Evolutionary conservation across 2,329 filamentous ascomycete species (phyloP), one percentile per base, ranked within the genome.

Genomic region (Aspergillus tubingensis): DNA sequence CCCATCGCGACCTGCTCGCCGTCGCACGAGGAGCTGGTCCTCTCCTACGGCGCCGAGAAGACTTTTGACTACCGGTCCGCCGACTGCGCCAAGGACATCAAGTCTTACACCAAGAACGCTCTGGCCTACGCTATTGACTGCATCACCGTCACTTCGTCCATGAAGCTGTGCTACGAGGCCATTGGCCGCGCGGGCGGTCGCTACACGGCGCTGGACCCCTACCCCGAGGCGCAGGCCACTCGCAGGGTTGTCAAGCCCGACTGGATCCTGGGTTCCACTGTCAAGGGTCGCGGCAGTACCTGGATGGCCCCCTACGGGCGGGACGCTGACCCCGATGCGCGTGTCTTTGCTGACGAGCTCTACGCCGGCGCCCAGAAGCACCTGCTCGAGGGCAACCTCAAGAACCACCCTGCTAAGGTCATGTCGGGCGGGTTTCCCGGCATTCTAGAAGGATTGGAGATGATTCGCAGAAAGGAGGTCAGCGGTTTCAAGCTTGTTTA

Each of bases 81-180:
- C 15, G 25, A 27, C 17, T 58, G 56, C 21, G 47, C 25, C 11
- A 32, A 48, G 17, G 27, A 74, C 19, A 78, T 81, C 47, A 68
- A 71, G 6, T 64, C 57, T 0, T 73, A 75, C 67, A 82, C 81
- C 0, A 51, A 57, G 4, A 74, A 76, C 66, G 60, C 59, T 2
- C 74, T 82, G 0, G 60, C 39, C 1, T 75, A 74, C 57, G 79
- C 74, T 1, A 59, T 81, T 2, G 81, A 83, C 68, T 79, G 76
- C 67, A 70, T 83, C 52, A 65, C 76, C 1, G 67, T 73, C 11
- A 54, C 72, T 0, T 62, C 67, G 6, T 72, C 75, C 0, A 77
- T 72, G 44, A 48, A 61, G 19, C n/a, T 56, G 38, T 56, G 53
- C 68, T 78, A 76, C 59, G 68, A 54, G 15, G 68, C 73, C 1